Conservation (phyloP, 306 rosid genomes). For the Leucaena leucocephala region DNA sequence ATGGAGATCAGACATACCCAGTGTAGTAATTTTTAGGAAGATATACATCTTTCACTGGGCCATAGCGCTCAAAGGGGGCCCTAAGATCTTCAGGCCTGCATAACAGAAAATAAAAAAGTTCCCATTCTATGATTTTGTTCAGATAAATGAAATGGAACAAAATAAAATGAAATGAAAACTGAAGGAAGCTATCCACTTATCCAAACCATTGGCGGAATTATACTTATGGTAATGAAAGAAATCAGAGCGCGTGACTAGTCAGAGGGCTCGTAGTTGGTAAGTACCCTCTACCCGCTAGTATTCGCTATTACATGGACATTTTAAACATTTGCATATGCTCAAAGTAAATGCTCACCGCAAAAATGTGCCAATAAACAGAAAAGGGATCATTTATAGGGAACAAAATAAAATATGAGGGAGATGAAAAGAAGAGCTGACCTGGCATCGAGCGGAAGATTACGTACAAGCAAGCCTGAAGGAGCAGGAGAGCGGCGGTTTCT, state of each 20-base stretch:
- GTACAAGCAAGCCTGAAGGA: slow-evolving; percentile 94
- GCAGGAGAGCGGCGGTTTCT: slow-evolving; percentile 89
- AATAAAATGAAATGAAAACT: not conserved
- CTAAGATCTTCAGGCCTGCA: slow-evolving; percentile 29
- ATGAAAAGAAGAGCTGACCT: slow-evolving; percentile 46
- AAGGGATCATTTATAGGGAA: not conserved
- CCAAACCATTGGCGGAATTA: not conserved
- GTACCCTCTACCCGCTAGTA: not conserved
- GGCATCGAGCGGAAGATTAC: slow-evolving; percentile 93
- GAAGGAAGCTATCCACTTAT: not conserved
- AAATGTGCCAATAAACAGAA: too few relatives aligned
- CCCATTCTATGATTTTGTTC: not conserved
- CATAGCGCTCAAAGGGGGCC: slow-evolving; percentile 77
- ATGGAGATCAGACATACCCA: slow-evolving; percentile 55
- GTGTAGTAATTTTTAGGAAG: slow-evolving; percentile 92
- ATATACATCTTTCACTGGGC: slow-evolving; percentile 97
- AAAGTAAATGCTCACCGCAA: not conserved
- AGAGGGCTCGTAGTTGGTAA: not conserved
- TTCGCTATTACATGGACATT: not conserved
- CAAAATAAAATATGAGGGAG: not conserved
- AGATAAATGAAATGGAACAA: not conserved
- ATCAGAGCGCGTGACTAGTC: not conserved
- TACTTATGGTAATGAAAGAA: not conserved
- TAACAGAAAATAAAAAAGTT: not conserved
- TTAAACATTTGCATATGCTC: not conserved